These are phyloP conservation scores for Endoconidiophora polonica DNA, from an alignment of 2,329 filamentous ascomycete species.

Conservation along the genomic window DNA sequence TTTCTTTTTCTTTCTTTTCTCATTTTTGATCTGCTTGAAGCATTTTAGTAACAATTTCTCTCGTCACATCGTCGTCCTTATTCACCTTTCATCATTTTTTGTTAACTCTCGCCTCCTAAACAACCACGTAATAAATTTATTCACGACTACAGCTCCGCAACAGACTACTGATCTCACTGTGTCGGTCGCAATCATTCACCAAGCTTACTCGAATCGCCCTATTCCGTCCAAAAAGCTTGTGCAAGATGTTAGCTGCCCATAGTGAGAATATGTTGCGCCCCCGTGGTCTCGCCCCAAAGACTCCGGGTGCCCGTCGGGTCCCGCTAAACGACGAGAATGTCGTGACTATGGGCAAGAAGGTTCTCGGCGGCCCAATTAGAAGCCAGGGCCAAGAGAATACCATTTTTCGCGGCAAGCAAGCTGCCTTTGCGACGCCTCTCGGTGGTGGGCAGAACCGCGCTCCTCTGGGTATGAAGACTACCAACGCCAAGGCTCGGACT, in stretches of 20 bases:
- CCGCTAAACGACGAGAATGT: conserved; percentile 70
- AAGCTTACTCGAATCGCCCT: neutral
- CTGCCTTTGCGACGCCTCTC: conserved; percentile 5
- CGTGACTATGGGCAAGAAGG: conserved; percentile 11
- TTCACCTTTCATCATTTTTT: neutral
- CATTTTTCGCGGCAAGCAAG: conserved; percentile 6
- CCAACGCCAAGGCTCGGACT: conserved; percentile 68
- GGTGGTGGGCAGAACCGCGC: conserved; percentile 45
- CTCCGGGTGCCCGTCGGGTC: conserved; percentile 54
- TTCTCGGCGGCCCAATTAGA: conserved; percentile 6
- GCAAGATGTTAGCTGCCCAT: conserved; percentile 55
- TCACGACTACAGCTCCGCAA: neutral
- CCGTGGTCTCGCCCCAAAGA: conserved; percentile 45
- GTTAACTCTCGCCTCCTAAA: neutral
- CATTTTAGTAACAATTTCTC: too few species aligned
- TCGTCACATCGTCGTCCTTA: neutral
- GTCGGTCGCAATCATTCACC: neutral
- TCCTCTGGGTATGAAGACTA: conserved; percentile 84
- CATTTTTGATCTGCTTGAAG: neutral
- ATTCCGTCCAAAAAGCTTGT: conserved; percentile 6
- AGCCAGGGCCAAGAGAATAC: conserved; percentile 10
- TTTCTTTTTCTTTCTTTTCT: neutral
- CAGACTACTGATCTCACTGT: neutral
- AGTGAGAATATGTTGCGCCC: conserved; percentile 55
- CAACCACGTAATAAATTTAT: too few species aligned